A percentile compares a stretch with the other conserved stretches of the same genome.
Evolutionary conservation across 371 early-diverging fungal genomes (phyloP).

Genomic region (Zychaea mexicana): DNA sequence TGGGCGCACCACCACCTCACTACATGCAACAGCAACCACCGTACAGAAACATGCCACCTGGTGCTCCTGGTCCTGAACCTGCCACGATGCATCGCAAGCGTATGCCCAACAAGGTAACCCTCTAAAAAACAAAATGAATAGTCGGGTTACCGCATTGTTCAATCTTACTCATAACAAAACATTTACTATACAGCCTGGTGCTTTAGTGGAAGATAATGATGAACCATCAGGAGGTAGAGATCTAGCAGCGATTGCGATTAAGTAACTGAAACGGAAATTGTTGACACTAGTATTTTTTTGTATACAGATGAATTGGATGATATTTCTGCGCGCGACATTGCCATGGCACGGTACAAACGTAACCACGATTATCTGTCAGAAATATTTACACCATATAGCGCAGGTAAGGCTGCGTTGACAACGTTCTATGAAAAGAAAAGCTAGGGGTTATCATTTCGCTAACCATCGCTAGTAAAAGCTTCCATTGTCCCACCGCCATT

Average conservation of each 20-base stretch:
- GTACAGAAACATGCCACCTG: constrained; percentile 17
- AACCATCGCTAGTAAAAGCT: constrained; percentile 15
- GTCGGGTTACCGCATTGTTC: too few relatives aligned
- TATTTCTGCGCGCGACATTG: constrained; percentile 66
- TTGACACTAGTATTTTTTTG: not conserved
- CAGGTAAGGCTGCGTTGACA: constrained; percentile 40
- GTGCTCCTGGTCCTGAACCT: constrained; percentile 11
- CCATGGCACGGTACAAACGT: constrained; percentile 81
- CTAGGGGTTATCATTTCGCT: not conserved
- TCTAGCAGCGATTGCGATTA: too few relatives aligned
- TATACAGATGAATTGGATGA: constrained; percentile 72
- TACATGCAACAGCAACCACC: constrained; percentile 23
- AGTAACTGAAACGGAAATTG: not conserved
- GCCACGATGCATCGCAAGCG: constrained; percentile 25
- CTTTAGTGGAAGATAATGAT: constrained; percentile 13
- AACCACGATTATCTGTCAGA: constrained; percentile 79
- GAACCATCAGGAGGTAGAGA: constrained; percentile 29
- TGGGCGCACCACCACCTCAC: constrained; percentile 13
- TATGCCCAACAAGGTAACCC: constrained; percentile 15
- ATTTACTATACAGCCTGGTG: not conserved
- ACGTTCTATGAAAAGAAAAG: not conserved
- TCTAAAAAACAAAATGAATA: too few relatives aligned
- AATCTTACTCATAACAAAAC: too few relatives aligned
- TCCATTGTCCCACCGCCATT: constrained; percentile 44
- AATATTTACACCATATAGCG: constrained; percentile 75